Base-by-base conservation (phyloP, 768 basidiomycete genomes). In the Paxillus ammoniavirescens region DNA sequence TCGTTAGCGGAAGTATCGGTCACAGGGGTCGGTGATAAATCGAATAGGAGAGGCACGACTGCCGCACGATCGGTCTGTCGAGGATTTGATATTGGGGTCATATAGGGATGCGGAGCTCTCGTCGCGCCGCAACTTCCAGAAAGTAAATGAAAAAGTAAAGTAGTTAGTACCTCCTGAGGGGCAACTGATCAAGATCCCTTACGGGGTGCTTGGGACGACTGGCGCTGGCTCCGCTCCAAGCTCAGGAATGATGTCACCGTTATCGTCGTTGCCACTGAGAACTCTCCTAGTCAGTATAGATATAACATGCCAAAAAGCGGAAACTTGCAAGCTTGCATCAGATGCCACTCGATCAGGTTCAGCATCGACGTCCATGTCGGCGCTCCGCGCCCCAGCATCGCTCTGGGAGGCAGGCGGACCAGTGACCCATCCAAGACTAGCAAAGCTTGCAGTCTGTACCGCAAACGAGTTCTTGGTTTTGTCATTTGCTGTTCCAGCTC, bases 21-120 rank as follows among this genome's bases (percentile, higher is more conserved):
- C 36, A 37, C 33, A 23, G 47, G 43, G n/a, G 47, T 60, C 4
- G 57, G 64, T 14, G 62, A 51, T 1, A 21, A 15, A 14, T 47
- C 10, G 13, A 40, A 40, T 8, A 18, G 41, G 43, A 42, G 50
- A 18, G 45, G 41, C 9, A 41, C 18, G 14, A 18, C 10, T 31
- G 35, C 44, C 13, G 13, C 2, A 44, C 50, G n/a, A 37, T 45
- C 41, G 4, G 28, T 42, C 18, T 36, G 48, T 36, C 64, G 60
- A 17, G 65, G 54, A 42, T 67, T 65, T n/a, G 62, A 65, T 23
- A 65, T 1, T 0, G 65, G 65, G 17, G 65, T 65, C 65, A 65
- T 44, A 38, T 65, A 65, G 1, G 63, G 65, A 45, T 65, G 67
- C 6, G 56, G 52, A 26, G 47, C 37, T 49, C 55, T 62, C 36